These are phyloP conservation scores for Lactifluus rugatus DNA, from an alignment of 768 basidiomycete genomes.

Conservation along the genomic window DNA sequence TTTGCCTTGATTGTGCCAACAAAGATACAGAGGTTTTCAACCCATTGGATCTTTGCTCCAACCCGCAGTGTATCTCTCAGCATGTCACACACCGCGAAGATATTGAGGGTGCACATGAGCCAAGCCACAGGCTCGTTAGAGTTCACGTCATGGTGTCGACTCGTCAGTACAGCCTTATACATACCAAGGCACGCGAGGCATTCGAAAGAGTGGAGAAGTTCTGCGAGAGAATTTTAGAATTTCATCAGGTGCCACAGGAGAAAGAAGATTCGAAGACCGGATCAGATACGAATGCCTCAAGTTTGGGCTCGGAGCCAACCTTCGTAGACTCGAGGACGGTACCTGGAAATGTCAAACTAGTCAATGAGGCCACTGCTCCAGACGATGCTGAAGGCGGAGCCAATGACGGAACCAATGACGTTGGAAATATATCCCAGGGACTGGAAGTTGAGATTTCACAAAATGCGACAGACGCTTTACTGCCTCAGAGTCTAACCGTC, in stretches of 20 bases:
- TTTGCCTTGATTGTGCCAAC: constrained; percentile 27
- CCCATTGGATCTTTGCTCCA: constrained; percentile 26
- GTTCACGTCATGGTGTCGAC: constrained; percentile 17
- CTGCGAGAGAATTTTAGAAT: not conserved
- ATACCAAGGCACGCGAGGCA: not conserved
- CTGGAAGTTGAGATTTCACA: not conserved
- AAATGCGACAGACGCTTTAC: no score
- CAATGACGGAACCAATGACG: no score
- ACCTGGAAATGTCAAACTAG: not conserved
- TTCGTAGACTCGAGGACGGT: no score
- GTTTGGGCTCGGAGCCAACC: not conserved
- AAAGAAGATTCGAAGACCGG: not conserved
- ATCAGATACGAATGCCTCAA: not conserved
- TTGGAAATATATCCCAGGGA: not conserved
- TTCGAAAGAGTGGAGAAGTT: not conserved
- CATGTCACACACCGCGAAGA: constrained; percentile 15
- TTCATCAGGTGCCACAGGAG: not conserved
- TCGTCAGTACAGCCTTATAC: not conserved
- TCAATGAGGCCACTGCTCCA: not conserved
- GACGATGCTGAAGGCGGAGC: not conserved
- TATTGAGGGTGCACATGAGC: constrained; percentile 22
- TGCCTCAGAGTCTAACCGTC: not conserved
- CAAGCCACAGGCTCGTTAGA: constrained; percentile 27
- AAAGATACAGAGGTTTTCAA: not conserved
- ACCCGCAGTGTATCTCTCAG: constrained; percentile 20